A percentile compares a stretch with the other conserved stretches of the same genome.
Evolutionary conservation across 2,329 filamentous ascomycete species (phyloP).

Genomic region (Mycosphaerella sp.): DNA sequence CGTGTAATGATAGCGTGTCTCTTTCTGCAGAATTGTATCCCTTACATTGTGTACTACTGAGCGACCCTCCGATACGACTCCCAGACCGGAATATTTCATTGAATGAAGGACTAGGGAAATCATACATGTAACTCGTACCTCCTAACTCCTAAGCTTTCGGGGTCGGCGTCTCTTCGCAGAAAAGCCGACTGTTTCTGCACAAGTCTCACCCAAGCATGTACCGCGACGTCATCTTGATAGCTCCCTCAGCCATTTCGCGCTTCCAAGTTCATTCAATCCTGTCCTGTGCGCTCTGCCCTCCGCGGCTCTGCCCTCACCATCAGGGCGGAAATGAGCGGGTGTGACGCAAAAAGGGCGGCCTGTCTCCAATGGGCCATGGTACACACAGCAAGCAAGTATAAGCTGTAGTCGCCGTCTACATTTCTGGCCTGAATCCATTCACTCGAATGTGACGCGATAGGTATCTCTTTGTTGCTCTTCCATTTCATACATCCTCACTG

Average conservation of each 20-base stretch:
- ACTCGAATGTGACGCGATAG: background rate
- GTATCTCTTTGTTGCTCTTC: too few species aligned
- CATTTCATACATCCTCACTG: too few species aligned
- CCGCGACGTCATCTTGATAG: background rate
- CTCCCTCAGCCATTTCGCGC: background rate
- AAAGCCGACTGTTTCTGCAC: background rate
- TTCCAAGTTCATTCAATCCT: background rate
- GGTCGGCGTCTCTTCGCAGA: too few species aligned
- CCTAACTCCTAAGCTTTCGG: background rate
- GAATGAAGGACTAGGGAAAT: too few species aligned
- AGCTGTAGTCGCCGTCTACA: background rate
- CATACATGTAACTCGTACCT: too few species aligned
- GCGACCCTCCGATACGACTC: background rate
- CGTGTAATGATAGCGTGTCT: conserved; percentile 7
- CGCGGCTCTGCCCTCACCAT: background rate
- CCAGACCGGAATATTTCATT: background rate
- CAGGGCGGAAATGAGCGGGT: background rate
- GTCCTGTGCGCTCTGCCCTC: too few species aligned
- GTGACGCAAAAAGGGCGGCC: background rate
- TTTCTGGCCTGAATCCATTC: background rate
- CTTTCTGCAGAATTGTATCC: conserved; percentile 5
- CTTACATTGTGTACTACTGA: conserved; percentile 14
- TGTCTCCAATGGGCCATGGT: background rate
- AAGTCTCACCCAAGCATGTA: background rate
- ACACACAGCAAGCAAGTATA: background rate